Conservation (phyloP, 768 basidiomycete genomes). For the Auricularia auricula-judae region DNA sequence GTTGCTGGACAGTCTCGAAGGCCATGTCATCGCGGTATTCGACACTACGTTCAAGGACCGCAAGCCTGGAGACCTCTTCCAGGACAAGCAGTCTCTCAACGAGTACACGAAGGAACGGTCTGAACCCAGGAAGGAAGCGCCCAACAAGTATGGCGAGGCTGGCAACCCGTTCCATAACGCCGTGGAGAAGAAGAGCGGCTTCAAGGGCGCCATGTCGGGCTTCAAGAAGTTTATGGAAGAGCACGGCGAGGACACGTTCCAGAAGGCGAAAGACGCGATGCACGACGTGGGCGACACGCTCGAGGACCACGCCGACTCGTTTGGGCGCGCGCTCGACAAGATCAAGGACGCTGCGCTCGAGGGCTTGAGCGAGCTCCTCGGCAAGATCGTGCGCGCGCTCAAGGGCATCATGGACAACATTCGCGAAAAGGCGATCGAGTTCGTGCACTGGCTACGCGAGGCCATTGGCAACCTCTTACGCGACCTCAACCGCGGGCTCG, state of each 20-base stretch:
- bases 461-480: not conserved
- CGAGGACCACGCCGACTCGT: not conserved
- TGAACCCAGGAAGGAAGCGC: not conserved
- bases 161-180: not conserved
- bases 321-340: not conserved
- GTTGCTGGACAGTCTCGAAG: not conserved
- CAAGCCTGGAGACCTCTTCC: not conserved
- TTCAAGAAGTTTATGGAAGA: not conserved
- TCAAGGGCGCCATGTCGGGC: not conserved
- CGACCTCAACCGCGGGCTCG: not conserved
- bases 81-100: not conserved
- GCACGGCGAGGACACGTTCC: not conserved
- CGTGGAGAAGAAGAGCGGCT: not conserved
- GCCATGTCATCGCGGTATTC: not conserved
- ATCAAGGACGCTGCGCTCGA: not conserved
- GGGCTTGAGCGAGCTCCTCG: not conserved
- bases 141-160: not conserved
- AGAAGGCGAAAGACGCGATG: not conserved
- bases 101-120: not conserved
- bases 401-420: not conserved
- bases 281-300: not conserved
- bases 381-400: not conserved
- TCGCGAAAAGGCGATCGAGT: not conserved
- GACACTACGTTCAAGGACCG: not conserved
- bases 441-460: not conserved